These are phyloP conservation scores for Coemansia sp. DNA, from an alignment of 192 early-diverging fungal genomes.

Conservation along the genomic window DNA sequence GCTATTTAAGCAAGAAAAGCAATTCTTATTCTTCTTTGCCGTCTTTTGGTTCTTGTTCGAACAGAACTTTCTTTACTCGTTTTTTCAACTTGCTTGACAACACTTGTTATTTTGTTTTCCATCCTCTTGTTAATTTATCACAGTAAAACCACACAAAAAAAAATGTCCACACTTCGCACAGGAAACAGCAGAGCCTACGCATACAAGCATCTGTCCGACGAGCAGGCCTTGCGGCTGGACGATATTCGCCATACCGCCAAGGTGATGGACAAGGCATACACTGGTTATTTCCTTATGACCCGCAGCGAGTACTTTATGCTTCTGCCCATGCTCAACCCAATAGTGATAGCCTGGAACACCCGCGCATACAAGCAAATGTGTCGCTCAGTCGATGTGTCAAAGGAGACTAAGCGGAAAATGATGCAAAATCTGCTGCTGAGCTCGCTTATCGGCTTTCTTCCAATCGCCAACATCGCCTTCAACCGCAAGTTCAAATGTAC, in stretches of 20 bases:
- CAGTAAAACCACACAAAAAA: too few relatives aligned
- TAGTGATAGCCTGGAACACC: constrained; percentile 34
- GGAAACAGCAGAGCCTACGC: constrained; percentile 12
- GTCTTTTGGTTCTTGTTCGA: neutral
- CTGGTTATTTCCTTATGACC: constrained; percentile 27
- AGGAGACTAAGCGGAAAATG: constrained; percentile 16
- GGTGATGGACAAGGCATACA: constrained; percentile 27
- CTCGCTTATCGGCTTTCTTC: constrained; percentile 29
- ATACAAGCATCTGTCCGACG: constrained; percentile 28
- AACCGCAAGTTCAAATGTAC: constrained; percentile 45
- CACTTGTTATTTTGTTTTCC: neutral
- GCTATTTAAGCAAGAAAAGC: neutral
- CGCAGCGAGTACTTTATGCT: constrained; percentile 38
- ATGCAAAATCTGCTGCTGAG: constrained; percentile 26
- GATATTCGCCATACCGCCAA: constrained; percentile 16
- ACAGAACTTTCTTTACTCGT: too few relatives aligned
- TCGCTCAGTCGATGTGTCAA: constrained; percentile 9
- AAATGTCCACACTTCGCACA: constrained; percentile 11
- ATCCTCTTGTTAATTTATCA: neutral
- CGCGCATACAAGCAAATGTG: constrained; percentile 21
- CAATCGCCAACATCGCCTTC: constrained; percentile 39
- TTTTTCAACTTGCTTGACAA: too few relatives aligned
- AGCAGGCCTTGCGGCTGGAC: constrained; percentile 16
- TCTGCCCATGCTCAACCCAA: constrained; percentile 38
- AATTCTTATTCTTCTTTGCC: neutral